Percentiles rank a stretch among this genome's conserved stretches.
Conservation (phyloP, 73 alveolate species). For the Tetrahymena malaccensis region DNA sequence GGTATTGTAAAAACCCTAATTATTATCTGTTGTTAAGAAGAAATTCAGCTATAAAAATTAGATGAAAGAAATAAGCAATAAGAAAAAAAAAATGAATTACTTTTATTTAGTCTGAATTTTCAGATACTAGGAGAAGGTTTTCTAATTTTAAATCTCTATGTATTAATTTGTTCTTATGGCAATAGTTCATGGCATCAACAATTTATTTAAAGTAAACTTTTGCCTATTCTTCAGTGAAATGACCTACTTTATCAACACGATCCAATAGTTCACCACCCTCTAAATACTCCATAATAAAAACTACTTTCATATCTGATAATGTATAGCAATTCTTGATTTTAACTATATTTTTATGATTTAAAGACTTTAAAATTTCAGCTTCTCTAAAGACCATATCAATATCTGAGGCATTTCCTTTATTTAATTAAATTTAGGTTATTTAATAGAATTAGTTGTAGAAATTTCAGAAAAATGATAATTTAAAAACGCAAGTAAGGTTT, state of each 20-base stretch:
- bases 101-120: constrained; percentile 6
- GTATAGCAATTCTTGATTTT: constrained; percentile 24
- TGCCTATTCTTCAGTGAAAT: constrained; percentile 73
- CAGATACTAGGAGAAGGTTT: constrained; percentile 50
- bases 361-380: constrained; percentile 22
- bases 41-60: no score
- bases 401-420: neutral
- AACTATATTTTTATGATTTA: constrained; percentile 28
- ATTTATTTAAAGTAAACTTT: constrained; percentile 68
- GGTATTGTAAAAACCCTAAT: no score
- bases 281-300: constrained; percentile 64
- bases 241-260: constrained; percentile 39
- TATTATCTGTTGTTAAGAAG: no score
- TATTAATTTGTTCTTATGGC: constrained; percentile 78
- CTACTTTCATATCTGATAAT: constrained; percentile 11
- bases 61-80: no score
- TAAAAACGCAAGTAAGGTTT: no score
- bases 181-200: constrained; percentile 71
- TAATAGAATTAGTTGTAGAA: neutral
- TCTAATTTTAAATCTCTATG: constrained; percentile 94
- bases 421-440: neutral
- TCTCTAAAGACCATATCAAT: constrained; percentile 34
- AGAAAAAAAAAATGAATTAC: no score
- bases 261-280: constrained; percentile 85
- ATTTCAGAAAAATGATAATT: neutral